phyloP scores from a whole-genome alignment of 2,329 filamentous ascomycete species.

The Metarhizium anisopliae region DNA sequence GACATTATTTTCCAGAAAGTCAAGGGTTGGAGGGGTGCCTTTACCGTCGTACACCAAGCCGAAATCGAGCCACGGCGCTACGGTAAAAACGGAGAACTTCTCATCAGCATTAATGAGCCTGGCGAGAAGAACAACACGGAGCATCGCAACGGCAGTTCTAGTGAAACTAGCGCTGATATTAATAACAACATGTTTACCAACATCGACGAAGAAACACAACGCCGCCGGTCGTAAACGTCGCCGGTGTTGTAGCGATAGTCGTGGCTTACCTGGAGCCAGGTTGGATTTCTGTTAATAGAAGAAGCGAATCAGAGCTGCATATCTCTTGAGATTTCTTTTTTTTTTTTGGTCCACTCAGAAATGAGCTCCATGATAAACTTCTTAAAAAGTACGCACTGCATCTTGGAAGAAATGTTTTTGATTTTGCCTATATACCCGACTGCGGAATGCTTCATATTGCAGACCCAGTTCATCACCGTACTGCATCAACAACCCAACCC shows the following conservation, averaged over 20 bases:
- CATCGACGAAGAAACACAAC: conserved; percentile 26
- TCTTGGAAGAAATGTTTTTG: not conserved
- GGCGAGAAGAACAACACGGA: conserved; percentile 26
- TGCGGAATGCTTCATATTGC: not conserved
- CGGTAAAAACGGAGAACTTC: conserved; percentile 49
- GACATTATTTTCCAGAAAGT: conserved; percentile 54
- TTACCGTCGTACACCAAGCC: conserved; percentile 28
- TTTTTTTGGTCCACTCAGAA: not conserved
- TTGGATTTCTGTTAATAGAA: not conserved
- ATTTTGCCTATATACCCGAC: not conserved
- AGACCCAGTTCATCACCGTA: not conserved
- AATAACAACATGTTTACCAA: conserved; percentile 20
- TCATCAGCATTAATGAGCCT: conserved; percentile 35
- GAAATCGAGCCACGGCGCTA: conserved; percentile 44
- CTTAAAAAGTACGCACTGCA: not conserved
- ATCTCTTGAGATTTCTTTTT: not conserved
- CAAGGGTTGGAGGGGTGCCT: conserved; percentile 28
- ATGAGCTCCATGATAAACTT: not conserved
- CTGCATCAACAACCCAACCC: not conserved
- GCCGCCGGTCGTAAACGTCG: not conserved
- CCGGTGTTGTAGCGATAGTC: not conserved
- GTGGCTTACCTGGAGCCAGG: not conserved
- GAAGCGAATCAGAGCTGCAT: not conserved
- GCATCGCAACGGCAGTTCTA: conserved; percentile 19
- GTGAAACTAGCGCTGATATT: conserved; percentile 13